Evolutionary conservation across 2,329 filamentous ascomycete species (phyloP).

Genomic region (Penicillium decumbens): DNA sequence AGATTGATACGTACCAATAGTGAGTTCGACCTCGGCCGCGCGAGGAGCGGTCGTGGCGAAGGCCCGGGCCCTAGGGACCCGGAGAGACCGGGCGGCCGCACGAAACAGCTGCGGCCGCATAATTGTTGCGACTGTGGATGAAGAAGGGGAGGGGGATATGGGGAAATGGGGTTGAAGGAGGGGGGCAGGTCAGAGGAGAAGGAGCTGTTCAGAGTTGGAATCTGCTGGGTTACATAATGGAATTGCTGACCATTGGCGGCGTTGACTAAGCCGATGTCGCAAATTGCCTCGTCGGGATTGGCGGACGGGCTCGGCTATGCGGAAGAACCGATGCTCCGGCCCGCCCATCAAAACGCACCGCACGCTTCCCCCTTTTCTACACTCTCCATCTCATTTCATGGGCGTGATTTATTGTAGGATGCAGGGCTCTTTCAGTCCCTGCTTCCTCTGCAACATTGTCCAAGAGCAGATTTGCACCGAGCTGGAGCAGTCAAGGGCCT

Average conservation of each 20-base stretch:
- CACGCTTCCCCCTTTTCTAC: constrained; percentile 26
- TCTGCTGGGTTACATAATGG: constrained; percentile 30
- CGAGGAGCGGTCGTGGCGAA: constrained; percentile 77
- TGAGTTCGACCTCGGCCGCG: constrained; percentile 91
- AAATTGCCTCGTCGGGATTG: constrained; percentile 41
- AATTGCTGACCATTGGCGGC: constrained; percentile 20
- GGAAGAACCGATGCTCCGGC: constrained; percentile 31
- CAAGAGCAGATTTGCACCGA: constrained; percentile 59
- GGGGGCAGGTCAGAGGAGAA: constrained; percentile 19
- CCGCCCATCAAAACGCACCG: constrained; percentile 20
- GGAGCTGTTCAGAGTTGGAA: constrained; percentile 30
- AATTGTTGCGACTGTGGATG: constrained; percentile 36
- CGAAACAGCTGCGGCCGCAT: constrained; percentile 63
- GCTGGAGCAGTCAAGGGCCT: constrained; percentile 59
- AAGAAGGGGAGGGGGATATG: constrained; percentile 14
- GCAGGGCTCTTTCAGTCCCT: constrained; percentile 45
- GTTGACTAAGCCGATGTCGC: constrained; percentile 25
- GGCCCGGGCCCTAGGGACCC: constrained; percentile 57
- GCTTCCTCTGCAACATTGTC: constrained; percentile 58
- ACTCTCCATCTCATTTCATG: constrained; percentile 52
- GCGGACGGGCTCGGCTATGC: constrained; percentile 34
- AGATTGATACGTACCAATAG: constrained; percentile 64
- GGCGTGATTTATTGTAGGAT: constrained; percentile 64
- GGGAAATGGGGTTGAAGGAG: constrained; percentile 14
- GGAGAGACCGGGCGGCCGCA: constrained; percentile 56